phyloP scores from a whole-genome alignment of 257 asterid species.

The Lycium ferocissimum region DNA sequence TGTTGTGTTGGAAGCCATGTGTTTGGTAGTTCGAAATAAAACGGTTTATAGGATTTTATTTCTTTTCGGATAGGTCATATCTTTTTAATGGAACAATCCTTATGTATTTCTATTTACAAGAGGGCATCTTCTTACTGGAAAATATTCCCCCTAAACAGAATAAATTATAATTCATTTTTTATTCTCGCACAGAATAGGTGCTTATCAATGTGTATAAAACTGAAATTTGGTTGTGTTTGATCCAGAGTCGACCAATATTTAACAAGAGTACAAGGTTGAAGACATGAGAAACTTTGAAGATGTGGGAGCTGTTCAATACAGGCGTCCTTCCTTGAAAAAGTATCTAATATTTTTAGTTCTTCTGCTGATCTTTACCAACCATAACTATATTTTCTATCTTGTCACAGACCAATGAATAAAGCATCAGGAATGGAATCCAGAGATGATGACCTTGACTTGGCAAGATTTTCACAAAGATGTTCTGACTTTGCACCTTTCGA shows the following conservation, averaged over 20 bases:
- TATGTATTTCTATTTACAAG: neutral
- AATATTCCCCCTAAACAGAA: neutral
- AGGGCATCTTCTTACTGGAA: neutral
- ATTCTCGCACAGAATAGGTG: conserved; percentile 6
- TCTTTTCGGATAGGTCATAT: neutral
- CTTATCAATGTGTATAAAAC: neutral
- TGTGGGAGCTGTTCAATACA: conserved; percentile 59
- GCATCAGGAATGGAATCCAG: conserved; percentile 73
- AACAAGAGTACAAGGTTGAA: conserved; percentile 95
- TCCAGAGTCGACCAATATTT: conserved; percentile 95
- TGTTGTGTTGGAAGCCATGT: neutral
- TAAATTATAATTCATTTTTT: neutral
- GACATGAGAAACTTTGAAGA: conserved; percentile 89
- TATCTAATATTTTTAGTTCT: conserved; percentile 35
- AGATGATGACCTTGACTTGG: conserved; percentile 86
- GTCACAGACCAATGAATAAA: conserved; percentile 62
- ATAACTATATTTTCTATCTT: conserved; percentile 35
- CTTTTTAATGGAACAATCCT: conserved; percentile 12
- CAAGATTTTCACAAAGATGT: conserved; percentile 52
- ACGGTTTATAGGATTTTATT: conserved; percentile 14
- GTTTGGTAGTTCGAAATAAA: conserved; percentile 1
- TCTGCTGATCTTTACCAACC: conserved; percentile 1
- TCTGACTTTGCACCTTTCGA: neutral
- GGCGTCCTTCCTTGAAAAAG: conserved; percentile 76
- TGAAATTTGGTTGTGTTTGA: conserved; percentile 27